A percentile compares a stretch with the other conserved stretches of the same genome.
Conservation (phyloP, 2,329 filamentous ascomycete species). For the Emydomyces testavorans region DNA sequence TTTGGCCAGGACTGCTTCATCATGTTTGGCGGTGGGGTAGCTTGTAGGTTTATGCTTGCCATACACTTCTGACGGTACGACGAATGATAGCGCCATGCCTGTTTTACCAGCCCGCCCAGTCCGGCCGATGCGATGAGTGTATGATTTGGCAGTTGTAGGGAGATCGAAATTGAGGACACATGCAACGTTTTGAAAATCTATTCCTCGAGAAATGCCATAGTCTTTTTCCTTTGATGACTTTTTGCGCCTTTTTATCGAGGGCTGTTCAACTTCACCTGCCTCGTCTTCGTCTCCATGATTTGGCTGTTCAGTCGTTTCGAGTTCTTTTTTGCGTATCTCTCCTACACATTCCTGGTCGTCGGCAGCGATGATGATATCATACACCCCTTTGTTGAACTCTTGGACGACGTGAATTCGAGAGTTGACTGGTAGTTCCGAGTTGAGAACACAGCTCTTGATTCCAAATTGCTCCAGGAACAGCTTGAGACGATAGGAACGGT, state of each 20-base stretch:
- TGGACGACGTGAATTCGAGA: constrained; percentile 88
- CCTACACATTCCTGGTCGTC: constrained; percentile 82
- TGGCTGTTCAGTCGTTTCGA: constrained; percentile 16
- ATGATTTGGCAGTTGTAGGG: constrained; percentile 74
- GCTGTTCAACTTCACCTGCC: constrained; percentile 21
- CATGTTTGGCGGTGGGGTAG: constrained; percentile 61
- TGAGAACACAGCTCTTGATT: constrained; percentile 83
- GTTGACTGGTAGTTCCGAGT: constrained; percentile 88
- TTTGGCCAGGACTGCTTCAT: constrained; percentile 71
- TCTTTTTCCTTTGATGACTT: constrained; percentile 64
- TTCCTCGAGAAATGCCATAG: constrained; percentile 88
- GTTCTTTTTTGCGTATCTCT: constrained; percentile 26
- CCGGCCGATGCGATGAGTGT: constrained; percentile 91
- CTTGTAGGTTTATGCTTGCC: constrained; percentile 83
- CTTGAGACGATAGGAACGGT: constrained; percentile 82
- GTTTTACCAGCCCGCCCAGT: constrained; percentile 84
- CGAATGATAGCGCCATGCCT: constrained; percentile 93
- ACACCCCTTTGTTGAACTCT: constrained; percentile 92
- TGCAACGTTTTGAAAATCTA: constrained; percentile 92
- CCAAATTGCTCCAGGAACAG: constrained; percentile 95
- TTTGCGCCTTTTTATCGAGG: constrained; percentile 50
- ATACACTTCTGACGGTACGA: constrained; percentile 69
- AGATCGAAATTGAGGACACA: constrained; percentile 97
- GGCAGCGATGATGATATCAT: constrained; percentile 94
- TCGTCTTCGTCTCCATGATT: constrained; percentile 18